Percentiles rank a stretch among this genome's conserved stretches.
phyloP scores from a whole-genome alignment of 768 basidiomycete species.

The Boletus rubescentipes region DNA sequence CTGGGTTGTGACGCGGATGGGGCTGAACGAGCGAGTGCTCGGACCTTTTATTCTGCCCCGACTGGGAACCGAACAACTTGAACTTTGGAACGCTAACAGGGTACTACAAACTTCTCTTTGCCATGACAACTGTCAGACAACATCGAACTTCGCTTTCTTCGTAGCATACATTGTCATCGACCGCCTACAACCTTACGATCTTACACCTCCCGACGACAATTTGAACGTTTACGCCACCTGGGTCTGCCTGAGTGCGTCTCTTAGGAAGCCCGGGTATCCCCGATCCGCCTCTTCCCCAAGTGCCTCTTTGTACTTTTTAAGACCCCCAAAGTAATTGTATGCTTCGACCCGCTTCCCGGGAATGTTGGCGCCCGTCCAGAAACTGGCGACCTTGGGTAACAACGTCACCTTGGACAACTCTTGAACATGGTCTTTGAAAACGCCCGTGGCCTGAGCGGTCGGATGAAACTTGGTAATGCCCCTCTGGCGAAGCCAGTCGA shows the following conservation, averaged over 20 bases:
- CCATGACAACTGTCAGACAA: too few relatives aligned
- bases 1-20: too few relatives aligned
- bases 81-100: too few relatives aligned
- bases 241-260: constrained; percentile 2
- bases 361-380: constrained; percentile 9
- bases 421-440: constrained; percentile 3
- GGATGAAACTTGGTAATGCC: constrained; percentile 11
- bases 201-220: not conserved
- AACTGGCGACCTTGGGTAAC: constrained; percentile 6
- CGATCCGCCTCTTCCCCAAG: constrained; percentile 6
- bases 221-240: not conserved
- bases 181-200: not conserved
- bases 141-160: too few relatives aligned
- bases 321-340: constrained; percentile 7
- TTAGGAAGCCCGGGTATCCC: constrained; percentile 9
- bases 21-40: too few relatives aligned
- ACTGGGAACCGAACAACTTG: too few relatives aligned
- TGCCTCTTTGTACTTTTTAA: constrained; percentile 9
- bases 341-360: constrained; percentile 8
- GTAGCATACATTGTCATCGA: not conserved
- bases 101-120: too few relatives aligned
- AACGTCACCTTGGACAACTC: not conserved
- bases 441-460: not conserved
- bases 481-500: constrained; percentile 1
- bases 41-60: too few relatives aligned